Evolutionary conservation across 2,329 filamentous ascomycete genomes (phyloP).

Genomic region (Cercospora sp.): DNA sequence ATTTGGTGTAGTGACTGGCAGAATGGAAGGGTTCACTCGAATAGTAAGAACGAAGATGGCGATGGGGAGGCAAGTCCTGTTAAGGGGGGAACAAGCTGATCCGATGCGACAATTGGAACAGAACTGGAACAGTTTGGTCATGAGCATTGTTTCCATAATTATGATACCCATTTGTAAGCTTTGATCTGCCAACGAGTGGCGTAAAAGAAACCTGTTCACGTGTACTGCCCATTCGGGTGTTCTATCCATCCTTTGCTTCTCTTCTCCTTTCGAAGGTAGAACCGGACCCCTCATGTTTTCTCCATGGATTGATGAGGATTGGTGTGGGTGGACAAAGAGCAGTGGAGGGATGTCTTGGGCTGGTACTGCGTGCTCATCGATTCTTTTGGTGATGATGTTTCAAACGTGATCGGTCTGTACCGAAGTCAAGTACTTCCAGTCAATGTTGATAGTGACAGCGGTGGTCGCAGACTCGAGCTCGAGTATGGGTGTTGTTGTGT

Average conservation of each 20-base stretch:
- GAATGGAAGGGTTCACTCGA: slow-evolving; percentile 13
- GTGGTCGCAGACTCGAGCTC: background rate
- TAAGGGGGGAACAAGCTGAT: background rate
- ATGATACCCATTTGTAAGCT: background rate
- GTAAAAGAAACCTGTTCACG: background rate
- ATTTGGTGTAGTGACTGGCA: slow-evolving; percentile 66
- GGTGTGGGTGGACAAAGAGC: background rate
- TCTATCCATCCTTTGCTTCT: background rate
- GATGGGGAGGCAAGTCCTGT: slow-evolving; percentile 9
- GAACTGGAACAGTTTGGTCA: background rate
- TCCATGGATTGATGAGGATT: background rate
- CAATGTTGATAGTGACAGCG: background rate
- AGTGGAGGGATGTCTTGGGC: background rate
- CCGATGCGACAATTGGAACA: background rate
- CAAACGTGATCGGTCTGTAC: background rate
- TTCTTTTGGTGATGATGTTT: background rate
- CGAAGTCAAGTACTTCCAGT: background rate
- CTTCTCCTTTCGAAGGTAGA: background rate
- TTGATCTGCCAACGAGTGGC: background rate
- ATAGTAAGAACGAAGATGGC: slow-evolving; percentile 2
- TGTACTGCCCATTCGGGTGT: background rate
- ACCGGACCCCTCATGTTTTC: background rate
- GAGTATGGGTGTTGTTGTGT: background rate
- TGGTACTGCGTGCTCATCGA: background rate
- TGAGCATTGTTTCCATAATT: background rate